phyloP scores from a whole-genome alignment of 306 rosid species.

The Cajanus cajan region DNA sequence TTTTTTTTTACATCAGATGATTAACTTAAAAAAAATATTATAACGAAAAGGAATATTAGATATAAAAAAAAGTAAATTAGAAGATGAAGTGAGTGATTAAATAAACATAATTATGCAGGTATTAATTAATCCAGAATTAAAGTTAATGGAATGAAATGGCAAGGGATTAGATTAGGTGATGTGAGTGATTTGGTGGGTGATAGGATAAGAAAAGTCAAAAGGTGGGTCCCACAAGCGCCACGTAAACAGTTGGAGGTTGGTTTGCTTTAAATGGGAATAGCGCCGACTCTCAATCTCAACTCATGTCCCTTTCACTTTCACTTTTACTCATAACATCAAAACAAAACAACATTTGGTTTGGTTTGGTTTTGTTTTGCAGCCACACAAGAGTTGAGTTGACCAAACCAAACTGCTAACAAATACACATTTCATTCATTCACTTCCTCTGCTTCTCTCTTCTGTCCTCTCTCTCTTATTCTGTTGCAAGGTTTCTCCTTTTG shows the following conservation, averaged over 20 bases:
- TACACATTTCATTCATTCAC: not conserved
- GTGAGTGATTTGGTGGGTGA: too few species aligned
- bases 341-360: too few species aligned
- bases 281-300: constrained; percentile 21
- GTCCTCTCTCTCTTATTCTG: not conserved
- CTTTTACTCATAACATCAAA: not conserved
- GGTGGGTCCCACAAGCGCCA: constrained; percentile 3
- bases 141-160: not conserved
- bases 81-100: too few species aligned
- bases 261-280: constrained; percentile 30
- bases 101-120: too few species aligned
- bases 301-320: not conserved
- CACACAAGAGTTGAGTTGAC: constrained; percentile 27
- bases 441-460: too few species aligned
- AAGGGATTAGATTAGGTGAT: too few species aligned
- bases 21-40: too few species aligned
- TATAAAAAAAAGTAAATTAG: too few species aligned
- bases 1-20: too few species aligned
- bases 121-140: too few species aligned
- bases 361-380: too few species aligned
- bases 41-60: too few species aligned
- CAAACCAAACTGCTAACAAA: not conserved
- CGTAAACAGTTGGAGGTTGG: not conserved
- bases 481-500: constrained; percentile 21
- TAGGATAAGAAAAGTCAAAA: constrained; percentile 6